A percentile compares a stretch with the other conserved stretches of the same genome.
Conservation (phyloP, 2,329 filamentous ascomycete species). For the Tothia fuscella region DNA sequence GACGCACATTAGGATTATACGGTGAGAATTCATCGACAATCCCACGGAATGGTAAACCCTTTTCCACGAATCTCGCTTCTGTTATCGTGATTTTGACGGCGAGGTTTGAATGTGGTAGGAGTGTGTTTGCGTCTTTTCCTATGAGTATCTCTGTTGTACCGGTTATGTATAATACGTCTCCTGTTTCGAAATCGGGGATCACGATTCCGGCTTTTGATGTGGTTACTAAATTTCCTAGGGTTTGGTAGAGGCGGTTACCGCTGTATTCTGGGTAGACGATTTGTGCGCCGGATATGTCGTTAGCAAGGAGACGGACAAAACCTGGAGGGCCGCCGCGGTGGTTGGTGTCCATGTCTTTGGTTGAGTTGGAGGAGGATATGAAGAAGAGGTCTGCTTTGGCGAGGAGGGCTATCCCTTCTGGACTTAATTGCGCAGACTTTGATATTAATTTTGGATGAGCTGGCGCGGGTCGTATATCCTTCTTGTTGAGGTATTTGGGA, state of each 20-base stretch:
- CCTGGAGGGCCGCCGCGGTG: conserved; percentile 64
- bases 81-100: conserved; percentile 56
- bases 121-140: conserved; percentile 46
- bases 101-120: conserved; percentile 60
- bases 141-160: conserved; percentile 56
- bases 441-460: conserved; percentile 43
- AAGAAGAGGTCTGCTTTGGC: conserved; percentile 63
- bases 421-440: conserved; percentile 35
- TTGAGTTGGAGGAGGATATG: conserved; percentile 44
- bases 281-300: conserved; percentile 32
- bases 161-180: conserved; percentile 62
- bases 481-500: conserved; percentile 76
- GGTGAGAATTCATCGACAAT: conserved; percentile 49
- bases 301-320: conserved; percentile 57
- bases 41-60: conserved; percentile 58
- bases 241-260: conserved; percentile 75
- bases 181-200: conserved; percentile 62
- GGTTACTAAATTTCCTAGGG: conserved; percentile 60
- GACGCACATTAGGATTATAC: conserved; percentile 66
- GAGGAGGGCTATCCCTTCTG: conserved; percentile 47
- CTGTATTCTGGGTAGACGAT: conserved; percentile 75
- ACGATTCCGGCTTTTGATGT: conserved; percentile 58
- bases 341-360: conserved; percentile 71
- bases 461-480: conserved; percentile 44
- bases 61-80: conserved; percentile 48